Evolutionary conservation across 2,329 filamentous ascomycete genomes (phyloP).

Genomic region (Aurifilum marmelostoma): DNA sequence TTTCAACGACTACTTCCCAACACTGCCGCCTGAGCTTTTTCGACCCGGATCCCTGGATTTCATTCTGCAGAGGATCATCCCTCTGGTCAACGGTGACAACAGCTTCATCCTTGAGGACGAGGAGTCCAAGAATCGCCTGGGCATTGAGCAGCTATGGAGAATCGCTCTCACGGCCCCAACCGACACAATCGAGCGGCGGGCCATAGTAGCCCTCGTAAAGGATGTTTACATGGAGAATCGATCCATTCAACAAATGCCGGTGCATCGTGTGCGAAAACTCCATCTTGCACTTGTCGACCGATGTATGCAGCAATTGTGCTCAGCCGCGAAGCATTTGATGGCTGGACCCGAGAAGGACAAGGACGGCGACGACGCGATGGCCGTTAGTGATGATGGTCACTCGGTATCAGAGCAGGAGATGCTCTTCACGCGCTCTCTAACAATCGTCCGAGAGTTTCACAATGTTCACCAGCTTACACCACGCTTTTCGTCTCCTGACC

Average conservation of each 20-base stretch:
- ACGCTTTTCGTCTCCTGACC: constrained; percentile 61
- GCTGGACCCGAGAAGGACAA: constrained; percentile 31
- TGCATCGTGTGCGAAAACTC: constrained; percentile 55
- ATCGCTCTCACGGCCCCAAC: constrained; percentile 73
- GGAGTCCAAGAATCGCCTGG: constrained; percentile 55
- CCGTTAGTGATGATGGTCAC: constrained; percentile 50
- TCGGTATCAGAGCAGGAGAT: constrained; percentile 53
- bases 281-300: constrained; percentile 74
- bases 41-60: constrained; percentile 67
- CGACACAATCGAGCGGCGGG: constrained; percentile 66
- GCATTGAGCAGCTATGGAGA: constrained; percentile 78
- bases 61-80: constrained; percentile 55
- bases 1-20: constrained; percentile 59
- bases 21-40: constrained; percentile 60
- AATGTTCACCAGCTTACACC: constrained; percentile 65
- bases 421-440: constrained; percentile 69
- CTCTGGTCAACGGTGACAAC: constrained; percentile 48
- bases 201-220: constrained; percentile 70
- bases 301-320: constrained; percentile 71
- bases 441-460: constrained; percentile 69
- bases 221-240: constrained; percentile 69
- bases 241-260: constrained; percentile 53
- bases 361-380: constrained; percentile 57
- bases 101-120: constrained; percentile 52
- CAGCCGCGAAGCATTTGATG: constrained; percentile 63